Conservation (phyloP, 768 basidiomycete genomes). For the Butyriboletus loyo region DNA sequence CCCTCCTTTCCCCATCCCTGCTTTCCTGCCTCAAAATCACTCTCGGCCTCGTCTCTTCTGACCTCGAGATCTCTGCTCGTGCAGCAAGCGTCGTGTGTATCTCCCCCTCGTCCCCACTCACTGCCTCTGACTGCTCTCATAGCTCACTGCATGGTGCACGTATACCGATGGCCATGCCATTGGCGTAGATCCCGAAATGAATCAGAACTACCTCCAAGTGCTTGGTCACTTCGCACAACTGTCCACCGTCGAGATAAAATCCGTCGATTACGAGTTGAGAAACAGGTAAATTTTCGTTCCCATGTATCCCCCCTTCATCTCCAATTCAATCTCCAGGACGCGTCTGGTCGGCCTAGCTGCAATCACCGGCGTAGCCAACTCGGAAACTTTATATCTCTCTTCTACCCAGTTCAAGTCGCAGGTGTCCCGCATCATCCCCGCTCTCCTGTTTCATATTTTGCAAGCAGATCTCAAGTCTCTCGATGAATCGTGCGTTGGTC, state of each 20-base stretch:
- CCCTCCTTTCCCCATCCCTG: conserved; percentile 67
- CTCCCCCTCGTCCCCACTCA: neutral
- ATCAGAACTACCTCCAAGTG: conserved; percentile 65
- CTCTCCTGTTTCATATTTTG: conserved; percentile 66
- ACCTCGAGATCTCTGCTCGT: conserved; percentile 73
- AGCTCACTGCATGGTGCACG: conserved; percentile 92
- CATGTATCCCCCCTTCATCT: neutral
- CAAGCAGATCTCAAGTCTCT: conserved; percentile 57
- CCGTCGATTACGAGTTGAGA: conserved; percentile 62
- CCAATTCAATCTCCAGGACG: conserved; percentile 45
- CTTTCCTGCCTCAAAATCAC: conserved; percentile 61
- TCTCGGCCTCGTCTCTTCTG: conserved; percentile 51
- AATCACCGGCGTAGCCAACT: conserved; percentile 74
- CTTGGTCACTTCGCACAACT: conserved; percentile 63
- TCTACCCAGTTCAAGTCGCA: conserved; percentile 70
- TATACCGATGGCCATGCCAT: conserved; percentile 85
- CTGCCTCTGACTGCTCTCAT: neutral
- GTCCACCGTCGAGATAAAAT: conserved; percentile 46
- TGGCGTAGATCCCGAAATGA: conserved; percentile 69
- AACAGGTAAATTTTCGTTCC: conserved; percentile 55
- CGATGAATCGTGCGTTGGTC: conserved; percentile 58
- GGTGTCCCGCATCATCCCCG: conserved; percentile 63
- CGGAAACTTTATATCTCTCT: conserved; percentile 78
- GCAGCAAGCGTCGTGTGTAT: conserved; percentile 75
- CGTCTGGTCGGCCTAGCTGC: conserved; percentile 85